Evolutionary conservation across 2,329 filamentous ascomycete genomes (phyloP), one percentile per base, ranked within the genome.

Genomic region (Thielaviopsis musarum): DNA sequence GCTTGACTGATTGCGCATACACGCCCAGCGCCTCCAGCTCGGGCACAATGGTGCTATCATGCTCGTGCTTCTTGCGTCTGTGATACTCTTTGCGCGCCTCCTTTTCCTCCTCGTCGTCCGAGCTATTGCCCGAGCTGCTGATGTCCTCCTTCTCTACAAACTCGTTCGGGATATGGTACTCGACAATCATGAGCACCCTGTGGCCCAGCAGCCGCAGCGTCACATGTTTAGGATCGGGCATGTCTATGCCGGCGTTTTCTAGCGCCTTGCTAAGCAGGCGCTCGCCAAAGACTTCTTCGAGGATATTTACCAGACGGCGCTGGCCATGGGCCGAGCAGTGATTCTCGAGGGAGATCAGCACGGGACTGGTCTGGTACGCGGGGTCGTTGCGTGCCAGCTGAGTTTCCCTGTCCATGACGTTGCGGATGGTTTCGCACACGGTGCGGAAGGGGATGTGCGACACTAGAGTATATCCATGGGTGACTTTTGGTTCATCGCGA

Each of bases 1-100:
- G 83, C 66, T 87, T 87, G 59, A 86, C 81, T 0, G 81, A 84
- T 66, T 87, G 83, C 0, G 83, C 83, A 64, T 86, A 87, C 1
- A 87, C 81, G 3, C 83, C 83, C 0, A 87, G 72, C 51, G 77
- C 78, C 0, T 81, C 81, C 1, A 87, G 75, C 64, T 85, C 82
- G 0, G 83, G 81, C 22, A 86, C 73, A 64, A 87, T 85, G 59
- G 73, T 66, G 6, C 71, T 71, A 0, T 73, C 70, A 0, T 74
- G 67, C 65, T 78, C 77, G 65, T 77, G 78, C 66, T 78, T 75
- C 65, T 76, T 72, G 21, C 64, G 71, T 12, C 70, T 70, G 59
- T 76, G 75, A 69, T 84, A 85, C 19, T 73, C 72, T 58, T 75
- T 68, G 30, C 74, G 76, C 0, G 77, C 79, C 5, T 67, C 64